phyloP scores from a whole-genome alignment of 805 yeast genomes.

The Schwanniomyces polymorphus region DNA sequence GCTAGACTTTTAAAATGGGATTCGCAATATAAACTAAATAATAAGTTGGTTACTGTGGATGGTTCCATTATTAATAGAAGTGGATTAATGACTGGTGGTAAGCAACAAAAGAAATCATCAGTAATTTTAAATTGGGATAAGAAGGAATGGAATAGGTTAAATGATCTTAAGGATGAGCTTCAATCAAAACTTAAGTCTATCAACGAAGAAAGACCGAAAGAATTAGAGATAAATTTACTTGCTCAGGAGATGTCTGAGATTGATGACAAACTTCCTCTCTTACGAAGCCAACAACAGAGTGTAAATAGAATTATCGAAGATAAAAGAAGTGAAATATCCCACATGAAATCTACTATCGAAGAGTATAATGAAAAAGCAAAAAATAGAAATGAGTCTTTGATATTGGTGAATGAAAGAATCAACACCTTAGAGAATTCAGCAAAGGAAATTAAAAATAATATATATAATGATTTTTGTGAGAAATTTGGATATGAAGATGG shows the following conservation, averaged over 20 bases:
- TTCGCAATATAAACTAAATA: conserved; percentile 41
- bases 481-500: conserved; percentile 50
- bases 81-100: conserved; percentile 93
- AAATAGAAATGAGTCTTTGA: conserved; percentile 13
- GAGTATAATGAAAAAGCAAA: conserved; percentile 20
- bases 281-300: conserved; percentile 46
- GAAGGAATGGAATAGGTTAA: conserved; percentile 57
- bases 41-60: conserved; percentile 74
- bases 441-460: conserved; percentile 35
- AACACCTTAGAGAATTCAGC: conserved; percentile 15
- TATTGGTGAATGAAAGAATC: conserved; percentile 19
- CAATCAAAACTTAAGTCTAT: conserved; percentile 50
- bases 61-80: conserved; percentile 84
- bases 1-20: conserved; percentile 79
- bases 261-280: conserved; percentile 40
- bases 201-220: conserved; percentile 52
- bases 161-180: conserved; percentile 49
- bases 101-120: conserved; percentile 45
- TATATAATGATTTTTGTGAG: conserved; percentile 56
- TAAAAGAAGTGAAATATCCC: conserved; percentile 49
- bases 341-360: conserved; percentile 34
- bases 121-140: conserved; percentile 65
- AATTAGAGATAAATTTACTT: conserved; percentile 54
- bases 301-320: conserved; percentile 46
- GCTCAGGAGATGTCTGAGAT: conserved; percentile 45